phyloP scores from a whole-genome alignment of 345 rosid genomes.

The Eucalyptus regnans region DNA sequence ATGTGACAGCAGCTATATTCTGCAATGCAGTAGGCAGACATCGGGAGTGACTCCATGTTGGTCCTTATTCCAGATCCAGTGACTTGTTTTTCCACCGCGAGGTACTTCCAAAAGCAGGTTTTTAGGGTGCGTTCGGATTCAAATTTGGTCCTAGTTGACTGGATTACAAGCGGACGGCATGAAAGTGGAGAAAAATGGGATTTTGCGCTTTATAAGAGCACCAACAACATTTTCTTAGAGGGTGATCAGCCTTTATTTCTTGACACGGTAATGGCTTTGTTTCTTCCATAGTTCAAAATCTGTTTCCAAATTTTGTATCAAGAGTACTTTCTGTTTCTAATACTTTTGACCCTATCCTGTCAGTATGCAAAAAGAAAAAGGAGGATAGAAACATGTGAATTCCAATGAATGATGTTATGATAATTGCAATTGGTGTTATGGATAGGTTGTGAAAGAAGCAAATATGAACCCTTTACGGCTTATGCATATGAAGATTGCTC shows the following conservation, averaged over 20 bases:
- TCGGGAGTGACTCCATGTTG: slow-evolving; percentile 56
- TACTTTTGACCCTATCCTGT: background rate
- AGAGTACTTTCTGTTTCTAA: background rate
- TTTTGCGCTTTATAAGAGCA: slow-evolving; percentile 71
- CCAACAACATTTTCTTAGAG: slow-evolving; percentile 50
- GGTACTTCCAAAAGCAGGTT: slow-evolving; percentile 78
- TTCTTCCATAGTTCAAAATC: background rate
- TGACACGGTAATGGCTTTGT: slow-evolving; percentile 42
- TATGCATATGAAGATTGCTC: background rate
- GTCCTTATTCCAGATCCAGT: slow-evolving; percentile 87
- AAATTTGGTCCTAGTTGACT: slow-evolving; percentile 71
- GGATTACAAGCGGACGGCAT: slow-evolving; percentile 94
- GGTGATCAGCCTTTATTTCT: slow-evolving; percentile 59
- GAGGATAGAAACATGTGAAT: background rate
- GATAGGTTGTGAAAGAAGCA: background rate
- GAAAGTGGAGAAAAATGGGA: slow-evolving; percentile 94
- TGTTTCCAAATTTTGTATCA: background rate
- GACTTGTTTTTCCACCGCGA: slow-evolving; percentile 83
- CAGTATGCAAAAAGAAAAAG: background rate
- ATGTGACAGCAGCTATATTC: background rate
- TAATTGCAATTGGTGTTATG: background rate
- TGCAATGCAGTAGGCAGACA: slow-evolving; percentile 54
- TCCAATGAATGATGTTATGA: background rate
- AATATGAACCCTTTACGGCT: background rate
- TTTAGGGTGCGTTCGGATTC: slow-evolving; percentile 59